Evolutionary conservation across 1,139 yeast species (phyloP).

Genomic region (Zhuliangozyma blackwelliae): DNA sequence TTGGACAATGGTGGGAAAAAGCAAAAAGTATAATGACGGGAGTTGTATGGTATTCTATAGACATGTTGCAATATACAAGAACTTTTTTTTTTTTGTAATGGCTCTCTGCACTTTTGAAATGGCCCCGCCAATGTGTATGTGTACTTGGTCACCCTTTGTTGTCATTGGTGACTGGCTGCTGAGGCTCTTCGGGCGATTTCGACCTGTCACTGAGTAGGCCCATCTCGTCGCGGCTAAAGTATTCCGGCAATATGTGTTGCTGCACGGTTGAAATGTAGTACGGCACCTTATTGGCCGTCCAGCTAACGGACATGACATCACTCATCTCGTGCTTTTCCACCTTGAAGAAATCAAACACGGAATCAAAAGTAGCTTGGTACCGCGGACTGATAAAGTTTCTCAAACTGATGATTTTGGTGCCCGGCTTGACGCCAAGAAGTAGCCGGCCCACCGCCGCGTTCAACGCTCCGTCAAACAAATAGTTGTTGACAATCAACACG

Average conservation of each 20-base stretch:
- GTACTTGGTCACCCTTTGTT: too few species aligned
- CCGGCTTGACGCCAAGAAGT: constrained; percentile 60
- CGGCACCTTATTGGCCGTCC: constrained; percentile 85
- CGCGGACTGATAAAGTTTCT: constrained; percentile 66
- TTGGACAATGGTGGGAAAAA: constrained; percentile 1
- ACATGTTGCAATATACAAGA: too few species aligned
- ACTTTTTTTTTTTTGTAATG: too few species aligned
- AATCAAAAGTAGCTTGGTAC: constrained; percentile 52
- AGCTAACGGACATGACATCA: constrained; percentile 68
- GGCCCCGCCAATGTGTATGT: too few species aligned
- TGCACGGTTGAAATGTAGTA: constrained; percentile 76
- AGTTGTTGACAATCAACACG: constrained; percentile 76
- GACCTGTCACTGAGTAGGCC: constrained; percentile 4
- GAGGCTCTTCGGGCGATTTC: constrained; percentile 1
- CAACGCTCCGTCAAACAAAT: constrained; percentile 70
- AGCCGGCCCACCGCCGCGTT: constrained; percentile 66
- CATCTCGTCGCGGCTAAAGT: constrained; percentile 13
- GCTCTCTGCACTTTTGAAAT: too few species aligned
- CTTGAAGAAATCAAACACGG: constrained; percentile 57
- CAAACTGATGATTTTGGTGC: constrained; percentile 74
- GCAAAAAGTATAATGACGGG: background rate
- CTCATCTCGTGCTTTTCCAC: constrained; percentile 66
- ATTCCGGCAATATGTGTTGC: constrained; percentile 29
- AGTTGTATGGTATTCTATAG: too few species aligned
- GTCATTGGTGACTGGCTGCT: too few species aligned